Evolutionary conservation across 1,139 yeast genomes (phyloP).

Genomic region (Nakaseomyces delphensis): DNA sequence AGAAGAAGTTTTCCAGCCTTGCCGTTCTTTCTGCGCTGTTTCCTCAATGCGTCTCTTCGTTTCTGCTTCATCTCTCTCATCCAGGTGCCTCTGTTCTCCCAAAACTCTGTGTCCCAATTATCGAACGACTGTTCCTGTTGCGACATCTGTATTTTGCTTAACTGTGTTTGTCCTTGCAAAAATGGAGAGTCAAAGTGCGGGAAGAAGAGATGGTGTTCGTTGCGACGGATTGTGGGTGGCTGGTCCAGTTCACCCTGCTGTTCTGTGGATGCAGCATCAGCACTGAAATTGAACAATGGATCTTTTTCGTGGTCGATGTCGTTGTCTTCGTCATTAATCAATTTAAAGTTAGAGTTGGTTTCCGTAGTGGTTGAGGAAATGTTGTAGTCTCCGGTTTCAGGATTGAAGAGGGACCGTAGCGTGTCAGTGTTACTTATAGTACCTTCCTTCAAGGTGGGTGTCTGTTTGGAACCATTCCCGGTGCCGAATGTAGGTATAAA

Average conservation of each 20-base stretch:
- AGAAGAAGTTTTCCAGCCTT: constrained; percentile 15
- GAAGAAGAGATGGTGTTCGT: constrained; percentile 51
- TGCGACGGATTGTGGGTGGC: constrained; percentile 10
- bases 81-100: constrained; percentile 75
- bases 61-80: constrained; percentile 67
- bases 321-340: constrained; percentile 32
- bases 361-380: constrained; percentile 6
- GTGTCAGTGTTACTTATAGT: constrained; percentile 44
- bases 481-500: constrained; percentile 46
- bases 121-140: constrained; percentile 37
- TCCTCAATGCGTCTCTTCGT: constrained; percentile 63
- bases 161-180: constrained; percentile 71
- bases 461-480: constrained; percentile 8
- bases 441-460: constrained; percentile 17
- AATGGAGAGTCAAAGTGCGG: constrained; percentile 79
- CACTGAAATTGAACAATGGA: constrained; percentile 9
- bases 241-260: constrained; percentile 6
- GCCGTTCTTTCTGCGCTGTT: constrained; percentile 41
- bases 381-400: constrained; percentile 30
- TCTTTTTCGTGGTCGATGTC: constrained; percentile 33
- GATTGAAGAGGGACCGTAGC: constrained; percentile 56
- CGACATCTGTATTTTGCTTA: constrained; percentile 44
- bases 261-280: constrained; percentile 14
- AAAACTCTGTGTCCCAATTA: constrained; percentile 69
- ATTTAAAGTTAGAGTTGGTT: constrained; percentile 22